Conservation (phyloP, 306 rosid species). For the Inga laurina region DNA sequence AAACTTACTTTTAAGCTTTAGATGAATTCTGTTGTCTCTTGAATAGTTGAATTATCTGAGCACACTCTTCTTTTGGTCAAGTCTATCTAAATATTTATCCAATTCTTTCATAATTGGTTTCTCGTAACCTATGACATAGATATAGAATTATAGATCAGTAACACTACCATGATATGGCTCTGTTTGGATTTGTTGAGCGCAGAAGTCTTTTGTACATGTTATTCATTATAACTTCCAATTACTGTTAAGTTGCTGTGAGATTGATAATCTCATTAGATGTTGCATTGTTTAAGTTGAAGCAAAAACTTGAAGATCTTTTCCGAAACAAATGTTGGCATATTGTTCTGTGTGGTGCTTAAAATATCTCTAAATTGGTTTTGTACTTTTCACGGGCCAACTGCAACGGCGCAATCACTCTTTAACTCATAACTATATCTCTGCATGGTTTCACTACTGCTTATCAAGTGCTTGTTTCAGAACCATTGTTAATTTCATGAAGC, state of each 20-base stretch:
- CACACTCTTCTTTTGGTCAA: background rate
- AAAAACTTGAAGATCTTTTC: background rate
- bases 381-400: constrained; percentile 14
- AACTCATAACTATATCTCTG: constrained; percentile 6
- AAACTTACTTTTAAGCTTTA: constrained; percentile 6
- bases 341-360: background rate
- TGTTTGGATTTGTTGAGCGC: background rate
- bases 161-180: background rate
- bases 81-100: background rate
- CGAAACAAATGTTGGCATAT: background rate
- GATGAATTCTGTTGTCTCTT: constrained; percentile 10
- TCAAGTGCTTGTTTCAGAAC: background rate
- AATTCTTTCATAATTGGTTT: background rate
- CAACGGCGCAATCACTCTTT: constrained; percentile 4
- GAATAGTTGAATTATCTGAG: background rate
- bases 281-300: background rate
- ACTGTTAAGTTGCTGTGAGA: background rate
- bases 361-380: constrained; percentile 7
- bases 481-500: background rate
- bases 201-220: background rate
- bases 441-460: background rate
- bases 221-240: background rate
- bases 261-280: constrained; percentile 21
- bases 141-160: background rate
- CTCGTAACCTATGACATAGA: background rate